Conservation (phyloP, 2,329 filamentous ascomycete species). For the Chrysoporthe puriensis region DNA sequence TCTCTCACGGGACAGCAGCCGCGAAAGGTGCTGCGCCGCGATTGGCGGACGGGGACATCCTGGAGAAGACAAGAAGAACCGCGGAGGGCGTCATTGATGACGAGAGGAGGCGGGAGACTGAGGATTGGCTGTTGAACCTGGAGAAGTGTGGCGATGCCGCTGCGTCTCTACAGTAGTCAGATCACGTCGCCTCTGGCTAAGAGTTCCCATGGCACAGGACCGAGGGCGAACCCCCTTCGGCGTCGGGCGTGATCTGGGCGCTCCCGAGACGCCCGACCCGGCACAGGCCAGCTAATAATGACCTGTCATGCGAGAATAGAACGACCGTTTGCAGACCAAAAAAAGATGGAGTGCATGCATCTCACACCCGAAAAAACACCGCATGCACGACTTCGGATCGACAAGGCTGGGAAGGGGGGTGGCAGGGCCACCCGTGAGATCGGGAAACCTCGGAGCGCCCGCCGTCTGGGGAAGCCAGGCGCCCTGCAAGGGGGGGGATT, state of each 20-base stretch:
- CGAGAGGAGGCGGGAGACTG: too few relatives aligned
- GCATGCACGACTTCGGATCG: slow-evolving; percentile 10
- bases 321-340: background rate
- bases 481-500: slow-evolving; percentile 20
- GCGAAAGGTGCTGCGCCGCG: background rate
- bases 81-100: too few relatives aligned
- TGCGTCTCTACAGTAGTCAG: too few relatives aligned
- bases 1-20: background rate
- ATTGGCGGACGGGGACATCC: slow-evolving; percentile 1
- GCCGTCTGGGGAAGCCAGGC: slow-evolving; percentile 26
- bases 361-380: background rate
- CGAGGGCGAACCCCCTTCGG: background rate
- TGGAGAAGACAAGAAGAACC: too few relatives aligned
- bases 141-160: too few relatives aligned
- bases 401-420: slow-evolving; percentile 2
- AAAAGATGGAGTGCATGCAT: background rate
- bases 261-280: background rate
- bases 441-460: slow-evolving; percentile 24
- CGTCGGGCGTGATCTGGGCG: background rate
- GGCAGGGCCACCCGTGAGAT: slow-evolving; percentile 12
- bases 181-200: too few relatives aligned
- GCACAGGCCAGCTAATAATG: slow-evolving; percentile 3
- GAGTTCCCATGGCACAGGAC: background rate
- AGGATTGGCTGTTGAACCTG: too few relatives aligned
- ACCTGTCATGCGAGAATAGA: background rate